A percentile compares a stretch with the other conserved stretches of the same genome.
Evolutionary conservation across 1,284 basidiomycete genomes (phyloP).

Genomic region (Peniophora sp.): DNA sequence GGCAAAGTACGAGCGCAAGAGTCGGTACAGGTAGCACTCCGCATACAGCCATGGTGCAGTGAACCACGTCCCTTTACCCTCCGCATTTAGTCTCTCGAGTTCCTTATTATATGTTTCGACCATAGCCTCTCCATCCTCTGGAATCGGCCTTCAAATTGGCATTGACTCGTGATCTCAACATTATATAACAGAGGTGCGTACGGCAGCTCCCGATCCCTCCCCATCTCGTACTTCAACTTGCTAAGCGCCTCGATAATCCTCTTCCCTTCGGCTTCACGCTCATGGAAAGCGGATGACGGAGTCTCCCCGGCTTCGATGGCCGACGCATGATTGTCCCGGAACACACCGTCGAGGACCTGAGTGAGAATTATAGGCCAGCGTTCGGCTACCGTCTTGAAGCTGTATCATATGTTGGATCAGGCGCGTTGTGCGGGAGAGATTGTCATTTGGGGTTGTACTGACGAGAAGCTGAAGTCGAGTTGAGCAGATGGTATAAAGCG

Average conservation of each 20-base stretch:
- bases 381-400: slow-evolving; percentile 49
- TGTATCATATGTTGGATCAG: too few relatives aligned
- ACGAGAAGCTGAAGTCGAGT: slow-evolving; percentile 41
- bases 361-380: slow-evolving; percentile 92
- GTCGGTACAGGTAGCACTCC: slow-evolving; percentile 87
- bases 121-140: slow-evolving; percentile 65
- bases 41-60: slow-evolving; percentile 90
- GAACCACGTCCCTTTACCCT: slow-evolving; percentile 77
- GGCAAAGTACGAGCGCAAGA: slow-evolving; percentile 72
- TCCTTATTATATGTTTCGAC: slow-evolving; percentile 70
- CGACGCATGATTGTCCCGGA: slow-evolving; percentile 48
- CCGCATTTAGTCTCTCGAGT: slow-evolving; percentile 41
- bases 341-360: slow-evolving; percentile 66
- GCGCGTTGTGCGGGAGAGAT: too few relatives aligned
- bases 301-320: slow-evolving; percentile 18
- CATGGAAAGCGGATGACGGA: slow-evolving; percentile 16
- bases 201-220: slow-evolving; percentile 69
- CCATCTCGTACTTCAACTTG: slow-evolving; percentile 87
- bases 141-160: slow-evolving; percentile 45
- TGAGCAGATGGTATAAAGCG: not conserved
- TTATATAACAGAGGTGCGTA: slow-evolving; percentile 30
- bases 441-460: slow-evolving; percentile 17
- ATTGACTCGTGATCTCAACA: not conserved
- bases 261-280: slow-evolving; percentile 65
- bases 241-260: slow-evolving; percentile 73